Evolutionary conservation across 2,329 filamentous ascomycete genomes (phyloP), one percentile per base, ranked within the genome.

Genomic region (Aspergillus tanneri): DNA sequence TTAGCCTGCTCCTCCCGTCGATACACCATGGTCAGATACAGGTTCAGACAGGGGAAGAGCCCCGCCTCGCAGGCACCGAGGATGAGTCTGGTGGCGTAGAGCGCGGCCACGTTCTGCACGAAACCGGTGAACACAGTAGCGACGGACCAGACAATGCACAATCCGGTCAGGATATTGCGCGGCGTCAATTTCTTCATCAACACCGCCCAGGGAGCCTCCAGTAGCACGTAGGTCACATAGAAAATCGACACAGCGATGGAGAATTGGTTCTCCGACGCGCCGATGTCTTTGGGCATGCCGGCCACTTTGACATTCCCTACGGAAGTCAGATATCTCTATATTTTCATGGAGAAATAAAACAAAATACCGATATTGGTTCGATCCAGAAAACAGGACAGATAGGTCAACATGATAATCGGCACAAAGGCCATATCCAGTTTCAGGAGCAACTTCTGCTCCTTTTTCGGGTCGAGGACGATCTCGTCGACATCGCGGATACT

Each of bases 371-470:
- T 80, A 54, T 79, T 80, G 16, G 71, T 70, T 45, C 80, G 72
- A 61, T 84, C 81, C 32, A 82, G 66, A 56, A 79, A 81, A 51
- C 75, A 79, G 3, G 73, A 71, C 16, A 83, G 58, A 52, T 81
- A 83, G 4, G 81, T 71, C 38, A 80, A 62, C 72, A 79, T 80
- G 49, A 82, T 77, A 46, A 81, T 73, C 0, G 77, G 77, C 4
- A 74, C 71, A 42, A 80, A 73, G 3, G 69, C 69, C 3, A 72
- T 36, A 46, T 80, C 77, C 9, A 80, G 63, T 49, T 79, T 79
- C 16, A 66, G 59, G 4, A 80, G 68, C 2, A 80, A 62, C 45
- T 68, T 73, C 41, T 60, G 65, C 57, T 79, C 77, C 44, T 72
- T 73, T 16, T 58, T 66, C 1, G 70, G 67, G 50, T 79, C 76